Conservation (phyloP, 2,329 filamentous ascomycete genomes). For the Calycina herbarum region DNA sequence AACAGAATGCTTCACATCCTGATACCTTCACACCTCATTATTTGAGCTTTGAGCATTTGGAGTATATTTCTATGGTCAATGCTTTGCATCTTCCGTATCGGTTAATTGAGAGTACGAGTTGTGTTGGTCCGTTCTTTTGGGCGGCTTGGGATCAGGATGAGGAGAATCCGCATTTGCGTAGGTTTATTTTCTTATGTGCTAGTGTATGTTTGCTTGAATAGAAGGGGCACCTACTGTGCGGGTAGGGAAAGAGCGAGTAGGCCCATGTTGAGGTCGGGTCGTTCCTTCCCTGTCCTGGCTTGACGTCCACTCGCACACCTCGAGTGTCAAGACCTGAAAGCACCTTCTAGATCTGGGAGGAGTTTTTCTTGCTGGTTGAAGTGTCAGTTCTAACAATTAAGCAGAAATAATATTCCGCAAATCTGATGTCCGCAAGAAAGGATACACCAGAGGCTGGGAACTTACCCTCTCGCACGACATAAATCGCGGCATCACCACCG, state of each 20-base stretch:
- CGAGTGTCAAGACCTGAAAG: too few species aligned
- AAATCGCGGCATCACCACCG: constrained; percentile 55
- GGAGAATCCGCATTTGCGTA: constrained; percentile 56
- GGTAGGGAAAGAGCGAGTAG: too few species aligned
- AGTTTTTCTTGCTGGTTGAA: background rate
- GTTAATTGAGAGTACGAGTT: constrained; percentile 57
- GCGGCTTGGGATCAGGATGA: constrained; percentile 55
- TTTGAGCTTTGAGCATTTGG: constrained; percentile 51
- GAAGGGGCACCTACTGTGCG: too few species aligned
- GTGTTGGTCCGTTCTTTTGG: constrained; percentile 66
- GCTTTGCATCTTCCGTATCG: constrained; percentile 54
- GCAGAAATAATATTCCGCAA: constrained; percentile 61
- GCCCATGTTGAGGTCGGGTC: too few species aligned
- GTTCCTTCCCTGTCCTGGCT: too few species aligned
- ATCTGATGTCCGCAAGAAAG: constrained; percentile 66
- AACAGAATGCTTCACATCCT: constrained; percentile 49
- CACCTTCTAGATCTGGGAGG: too few species aligned
- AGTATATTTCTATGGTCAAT: constrained; percentile 58
- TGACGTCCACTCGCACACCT: too few species aligned
- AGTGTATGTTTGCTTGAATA: too few species aligned
- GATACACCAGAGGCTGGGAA: constrained; percentile 63
- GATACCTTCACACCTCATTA: constrained; percentile 59
- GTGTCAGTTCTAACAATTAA: constrained; percentile 27
- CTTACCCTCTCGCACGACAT: constrained; percentile 61
- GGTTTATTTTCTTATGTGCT: constrained; percentile 28